A percentile compares a stretch with the other conserved stretches of the same genome.
These are phyloP conservation scores for Teratosphaeria zuluensis DNA, from an alignment of 2,329 filamentous ascomycete genomes.

Conservation along the genomic window DNA sequence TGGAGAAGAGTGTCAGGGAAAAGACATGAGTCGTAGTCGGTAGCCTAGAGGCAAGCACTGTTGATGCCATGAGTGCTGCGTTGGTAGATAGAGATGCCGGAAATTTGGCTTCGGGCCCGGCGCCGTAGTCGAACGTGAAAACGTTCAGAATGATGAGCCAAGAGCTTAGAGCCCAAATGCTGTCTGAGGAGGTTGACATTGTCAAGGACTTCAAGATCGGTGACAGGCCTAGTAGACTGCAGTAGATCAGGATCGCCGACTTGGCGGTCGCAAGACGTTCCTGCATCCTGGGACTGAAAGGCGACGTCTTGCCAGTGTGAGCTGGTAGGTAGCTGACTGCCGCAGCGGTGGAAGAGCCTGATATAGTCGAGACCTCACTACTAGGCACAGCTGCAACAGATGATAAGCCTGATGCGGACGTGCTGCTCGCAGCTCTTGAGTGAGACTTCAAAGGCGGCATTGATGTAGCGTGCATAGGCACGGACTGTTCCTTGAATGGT, in stretches of 20 bases:
- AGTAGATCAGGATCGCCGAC: conserved; percentile 87
- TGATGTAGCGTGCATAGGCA: not conserved
- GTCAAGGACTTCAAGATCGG: conserved; percentile 97
- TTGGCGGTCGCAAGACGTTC: conserved; percentile 73
- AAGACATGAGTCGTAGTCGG: conserved; percentile 91
- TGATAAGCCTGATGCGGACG: conserved; percentile 34
- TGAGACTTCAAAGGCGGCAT: conserved; percentile 20
- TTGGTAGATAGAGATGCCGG: conserved; percentile 80
- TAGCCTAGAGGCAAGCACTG: conserved; percentile 81
- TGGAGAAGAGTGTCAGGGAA: conserved; percentile 86
- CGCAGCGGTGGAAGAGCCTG: not conserved
- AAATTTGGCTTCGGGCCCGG: conserved; percentile 52
- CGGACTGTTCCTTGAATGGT: conserved; percentile 10
- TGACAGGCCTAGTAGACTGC: conserved; percentile 78
- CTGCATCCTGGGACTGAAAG: conserved; percentile 47
- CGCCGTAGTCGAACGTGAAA: conserved; percentile 95
- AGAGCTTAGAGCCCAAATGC: conserved; percentile 93
- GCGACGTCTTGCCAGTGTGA: conserved; percentile 28
- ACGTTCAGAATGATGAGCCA: conserved; percentile 93
- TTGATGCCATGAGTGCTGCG: conserved; percentile 90
- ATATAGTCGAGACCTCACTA: not conserved
- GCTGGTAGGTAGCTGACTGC: conserved; percentile 24
- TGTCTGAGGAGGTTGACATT: conserved; percentile 80
- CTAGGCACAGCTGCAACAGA: conserved; percentile 17
- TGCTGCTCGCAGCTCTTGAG: conserved; percentile 45